Percentiles rank a stretch among this genome's conserved stretches.
Conservation (phyloP, 352 stramenopile genomes). For the Globisporangium heterothallicum region DNA sequence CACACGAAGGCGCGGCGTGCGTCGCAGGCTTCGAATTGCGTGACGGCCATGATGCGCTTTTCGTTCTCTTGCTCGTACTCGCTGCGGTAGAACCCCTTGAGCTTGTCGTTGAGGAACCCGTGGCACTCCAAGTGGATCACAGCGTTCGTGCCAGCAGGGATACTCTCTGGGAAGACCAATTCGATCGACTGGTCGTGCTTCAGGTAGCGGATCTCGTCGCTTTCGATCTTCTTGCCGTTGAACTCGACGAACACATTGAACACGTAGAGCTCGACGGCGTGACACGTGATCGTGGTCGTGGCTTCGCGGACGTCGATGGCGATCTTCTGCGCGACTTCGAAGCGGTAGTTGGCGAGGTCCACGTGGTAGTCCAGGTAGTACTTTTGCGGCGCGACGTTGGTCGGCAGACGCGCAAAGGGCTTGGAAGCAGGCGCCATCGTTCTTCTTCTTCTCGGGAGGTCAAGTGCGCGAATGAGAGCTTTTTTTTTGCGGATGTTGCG, state of each 20-base stretch:
- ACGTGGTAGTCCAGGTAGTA: constrained; percentile 81
- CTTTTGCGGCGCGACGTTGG: constrained; percentile 48
- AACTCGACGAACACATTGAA: constrained; percentile 59
- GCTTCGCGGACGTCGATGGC: constrained; percentile 49
- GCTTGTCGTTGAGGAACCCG: constrained; percentile 88
- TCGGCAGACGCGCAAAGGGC: constrained; percentile 64
- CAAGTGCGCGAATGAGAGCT: too few relatives aligned
- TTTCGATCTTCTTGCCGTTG: constrained; percentile 29
- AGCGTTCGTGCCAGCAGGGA: constrained; percentile 27
- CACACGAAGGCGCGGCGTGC: constrained; percentile 95
- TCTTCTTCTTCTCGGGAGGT: too few relatives aligned
- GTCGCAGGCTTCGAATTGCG: constrained; percentile 81
- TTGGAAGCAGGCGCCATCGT: constrained; percentile 17
- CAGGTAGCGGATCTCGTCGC: constrained; percentile 53
- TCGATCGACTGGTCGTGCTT: constrained; percentile 48
- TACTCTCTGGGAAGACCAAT: constrained; percentile 38
- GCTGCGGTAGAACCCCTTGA: constrained; percentile 95
- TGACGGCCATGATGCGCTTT: constrained; percentile 92
- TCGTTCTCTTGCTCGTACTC: constrained; percentile 90
- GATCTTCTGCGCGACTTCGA: constrained; percentile 64
- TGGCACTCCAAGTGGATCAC: constrained; percentile 49
- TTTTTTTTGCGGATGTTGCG: background rate
- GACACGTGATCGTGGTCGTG: constrained; percentile 84
- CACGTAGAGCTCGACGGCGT: constrained; percentile 92
- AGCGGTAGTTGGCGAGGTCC: constrained; percentile 66